Percentiles rank a stretch among this genome's conserved stretches.
These are phyloP conservation scores for Plasmopara viticola DNA, from an alignment of 352 stramenopile species.

Conservation along the genomic window DNA sequence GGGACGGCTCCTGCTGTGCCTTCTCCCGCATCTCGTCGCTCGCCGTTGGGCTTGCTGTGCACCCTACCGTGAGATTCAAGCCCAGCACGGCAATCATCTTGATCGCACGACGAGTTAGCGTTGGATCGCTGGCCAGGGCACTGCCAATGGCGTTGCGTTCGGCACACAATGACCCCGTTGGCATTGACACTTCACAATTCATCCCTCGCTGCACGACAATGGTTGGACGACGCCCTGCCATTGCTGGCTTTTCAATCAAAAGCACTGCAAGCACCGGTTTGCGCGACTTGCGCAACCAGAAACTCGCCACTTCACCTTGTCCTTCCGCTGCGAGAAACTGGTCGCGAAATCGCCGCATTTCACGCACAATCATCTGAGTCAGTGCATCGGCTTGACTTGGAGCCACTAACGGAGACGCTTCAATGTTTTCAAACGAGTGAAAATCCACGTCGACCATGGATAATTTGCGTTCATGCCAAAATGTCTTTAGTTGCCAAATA, in stretches of 20 bases:
- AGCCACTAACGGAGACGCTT: constrained; percentile 90
- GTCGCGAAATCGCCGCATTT: constrained; percentile 89
- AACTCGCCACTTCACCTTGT: constrained; percentile 87
- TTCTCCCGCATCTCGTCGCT: constrained; percentile 8
- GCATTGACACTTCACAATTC: constrained; percentile 98
- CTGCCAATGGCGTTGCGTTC: constrained; percentile 98
- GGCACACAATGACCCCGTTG: constrained; percentile 93
- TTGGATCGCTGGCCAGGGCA: constrained; percentile 91
- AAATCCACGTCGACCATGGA: constrained; percentile 95
- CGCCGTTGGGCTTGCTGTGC: constrained; percentile 5
- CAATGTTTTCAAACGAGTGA: constrained; percentile 95
- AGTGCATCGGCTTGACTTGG: constrained; percentile 72
- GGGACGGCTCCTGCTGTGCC: constrained; percentile 15
- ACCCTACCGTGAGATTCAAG: constrained; percentile 53
- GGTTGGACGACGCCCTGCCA: constrained; percentile 30
- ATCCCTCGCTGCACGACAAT: constrained; percentile 92
- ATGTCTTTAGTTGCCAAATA: constrained; percentile 98
- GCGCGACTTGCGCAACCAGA: constrained; percentile 98
- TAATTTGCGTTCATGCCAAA: constrained; percentile 96
- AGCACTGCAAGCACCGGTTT: constrained; percentile 97
- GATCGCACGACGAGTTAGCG: constrained; percentile 87
- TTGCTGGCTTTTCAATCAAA: constrained; percentile 86
- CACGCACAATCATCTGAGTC: constrained; percentile 84
- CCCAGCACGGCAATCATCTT: constrained; percentile 94
- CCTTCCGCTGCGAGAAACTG: constrained; percentile 72